Percentiles rank a stretch among this genome's conserved stretches.
phyloP scores from a whole-genome alignment of 1,139 yeast species.

The Diutina mesorugosa region DNA sequence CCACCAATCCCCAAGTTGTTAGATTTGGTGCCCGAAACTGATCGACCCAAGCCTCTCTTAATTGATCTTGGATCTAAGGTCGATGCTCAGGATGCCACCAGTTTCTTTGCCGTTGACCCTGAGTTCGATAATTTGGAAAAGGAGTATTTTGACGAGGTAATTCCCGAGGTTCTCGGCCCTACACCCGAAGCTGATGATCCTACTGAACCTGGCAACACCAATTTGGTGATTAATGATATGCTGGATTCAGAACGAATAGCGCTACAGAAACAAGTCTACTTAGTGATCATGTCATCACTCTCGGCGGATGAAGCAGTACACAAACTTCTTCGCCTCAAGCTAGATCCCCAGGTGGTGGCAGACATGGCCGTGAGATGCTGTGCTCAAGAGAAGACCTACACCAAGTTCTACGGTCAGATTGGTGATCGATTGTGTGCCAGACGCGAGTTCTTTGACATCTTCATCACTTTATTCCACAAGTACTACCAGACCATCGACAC shows the following conservation, averaged over 20 bases:
- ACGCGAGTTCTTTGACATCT: constrained; percentile 29
- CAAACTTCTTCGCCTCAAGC: constrained; percentile 45
- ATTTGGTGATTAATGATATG: constrained; percentile 37
- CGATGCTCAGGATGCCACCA: constrained; percentile 33
- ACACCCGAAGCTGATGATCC: constrained; percentile 4
- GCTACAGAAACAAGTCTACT: constrained; percentile 62
- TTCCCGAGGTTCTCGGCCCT: constrained; percentile 8
- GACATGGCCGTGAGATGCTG: constrained; percentile 78
- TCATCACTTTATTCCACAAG: constrained; percentile 30
- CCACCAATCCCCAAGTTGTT: constrained; percentile 30
- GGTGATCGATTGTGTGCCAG: constrained; percentile 53
- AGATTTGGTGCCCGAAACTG: constrained; percentile 43
- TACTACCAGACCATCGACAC: constrained; percentile 51
- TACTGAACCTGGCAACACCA: constrained; percentile 1
- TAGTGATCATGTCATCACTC: constrained; percentile 85
- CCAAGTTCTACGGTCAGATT: constrained; percentile 73
- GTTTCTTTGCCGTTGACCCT: constrained; percentile 39
- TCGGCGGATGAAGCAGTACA: constrained; percentile 91
- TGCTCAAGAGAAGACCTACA: constrained; percentile 77
- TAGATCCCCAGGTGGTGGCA: constrained; percentile 28
- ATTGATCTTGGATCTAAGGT: constrained; percentile 41
- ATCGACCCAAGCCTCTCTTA: constrained; percentile 48
- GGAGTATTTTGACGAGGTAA: constrained; percentile 13
- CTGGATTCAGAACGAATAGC: constrained; percentile 53
- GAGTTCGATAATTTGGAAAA: constrained; percentile 40